Base-by-base conservation (phyloP, 495 filamentous ascomycete genomes). In the Poronia punctata region DNA sequence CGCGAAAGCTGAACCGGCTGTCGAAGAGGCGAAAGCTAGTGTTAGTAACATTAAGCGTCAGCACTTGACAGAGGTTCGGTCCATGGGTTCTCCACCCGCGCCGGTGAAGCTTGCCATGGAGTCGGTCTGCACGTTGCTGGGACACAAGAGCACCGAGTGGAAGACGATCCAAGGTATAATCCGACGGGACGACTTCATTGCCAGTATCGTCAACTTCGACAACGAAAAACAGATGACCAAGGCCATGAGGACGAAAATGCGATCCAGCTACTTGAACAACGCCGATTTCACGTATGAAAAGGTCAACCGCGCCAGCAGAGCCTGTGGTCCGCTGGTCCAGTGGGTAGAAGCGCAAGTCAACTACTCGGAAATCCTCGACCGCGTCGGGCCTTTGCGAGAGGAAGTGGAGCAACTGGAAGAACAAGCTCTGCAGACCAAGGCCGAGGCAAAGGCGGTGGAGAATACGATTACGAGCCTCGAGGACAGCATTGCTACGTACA, bases 281-380 rank as follows among this genome's bases (percentile, higher is more conserved):
- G 82, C 86, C 10, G 88, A 96, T 53, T 99, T 96, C 59, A 95
- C 89, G 1, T 95, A 86, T 51, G 93, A 97, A 52, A 82, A 83
- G 62, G 92, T 95, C 57, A 89, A 93, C 62, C 85, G 86, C 49
- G 92, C 92, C 43, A 90, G 84, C 70, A 95, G 90, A 65, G 92
- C 92, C 22, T 99, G 92, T 64, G 92, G 93, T 57, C 92, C 92
- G 19, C 68, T 99, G 24, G 93, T 97, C 19, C 86, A 95, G 60
- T 99, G 92, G 92, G 89, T 95, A 17, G 79, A 88, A 62, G 92
- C 92, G 25, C 92, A 99, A 64, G 92, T 97, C 53, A 88, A 86
- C 53, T 99, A 94, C 59, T 95, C 92, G 12, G 90, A 88, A 50
- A 99, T 99, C 49, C 69, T 97, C 37, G 90, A 97, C 56, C 83